Base-by-base conservation (phyloP, 345 rosid genomes). In the Pistacia integerrima region DNA sequence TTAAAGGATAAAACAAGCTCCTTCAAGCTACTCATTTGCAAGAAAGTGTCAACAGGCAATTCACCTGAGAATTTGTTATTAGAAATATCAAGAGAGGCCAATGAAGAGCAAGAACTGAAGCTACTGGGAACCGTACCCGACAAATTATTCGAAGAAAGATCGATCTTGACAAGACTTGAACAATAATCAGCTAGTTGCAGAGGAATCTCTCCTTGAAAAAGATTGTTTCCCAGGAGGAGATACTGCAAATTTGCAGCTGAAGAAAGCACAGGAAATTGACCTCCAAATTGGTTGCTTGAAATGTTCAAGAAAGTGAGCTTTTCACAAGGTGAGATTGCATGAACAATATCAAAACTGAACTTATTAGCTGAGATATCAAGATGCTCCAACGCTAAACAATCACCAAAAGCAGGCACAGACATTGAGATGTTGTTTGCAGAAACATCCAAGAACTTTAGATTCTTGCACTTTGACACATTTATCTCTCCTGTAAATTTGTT, bases 371-470 rank as follows among this genome's bases (percentile, higher is more conserved):
- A 96, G 77, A 92, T 82, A 58, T 96, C 98, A 13, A 96, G 91
- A 81, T 89, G 81, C 76, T 88, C 86, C 69, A 96, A 69, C 60
- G 87, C 78, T n/a, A 59, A 82, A 81, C 99, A 96, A 11, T 82
- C 89, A 16, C 97, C 94, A 30, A 93, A 83, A 13, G 85, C 83
- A 16, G 97, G 92, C 38, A 84, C 59, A 61, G 64, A 66, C 11
- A 67, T 48, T 22, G 94, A 87, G 84, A 96, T 89, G 85, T 93
- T 93, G 85, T 93, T 96, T 0, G 82, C 76, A 8, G 98, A 92
- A 44, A 96, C 67, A 73, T 96, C 99, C 71, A 96, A 81, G 76
- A 82, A 79, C 86, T 82, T 78, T 57, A 96, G 82, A 74, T 59
- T 86, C 58, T 49, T 66, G 84, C 99, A 96, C 33, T 74, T 73